Percentiles rank a stretch among this genome's conserved stretches.
Conservation (phyloP, 495 filamentous ascomycete species). For the Penicillium maclennaniae region DNA sequence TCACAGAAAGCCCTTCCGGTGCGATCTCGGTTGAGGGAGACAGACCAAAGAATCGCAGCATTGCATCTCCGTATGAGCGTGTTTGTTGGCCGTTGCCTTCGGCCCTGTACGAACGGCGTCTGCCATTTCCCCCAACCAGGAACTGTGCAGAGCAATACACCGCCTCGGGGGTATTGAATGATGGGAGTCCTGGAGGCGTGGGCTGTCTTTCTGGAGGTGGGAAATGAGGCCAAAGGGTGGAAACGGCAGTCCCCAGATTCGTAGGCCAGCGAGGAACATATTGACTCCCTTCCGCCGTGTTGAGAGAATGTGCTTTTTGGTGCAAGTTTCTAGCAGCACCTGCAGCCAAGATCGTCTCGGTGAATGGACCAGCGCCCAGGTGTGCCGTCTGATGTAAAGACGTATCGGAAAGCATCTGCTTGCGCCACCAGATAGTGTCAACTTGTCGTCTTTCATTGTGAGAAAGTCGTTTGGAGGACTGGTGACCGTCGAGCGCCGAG, state of each 20-base stretch:
- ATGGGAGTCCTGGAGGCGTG: conserved; percentile 47
- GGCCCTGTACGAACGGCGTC: neutral
- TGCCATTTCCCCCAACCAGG: conserved; percentile 2
- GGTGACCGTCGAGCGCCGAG: conserved; percentile 2
- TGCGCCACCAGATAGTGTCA: conserved; percentile 9
- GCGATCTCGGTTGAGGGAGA: conserved; percentile 2
- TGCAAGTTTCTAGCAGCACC: conserved; percentile 8
- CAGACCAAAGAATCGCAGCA: conserved; percentile 31
- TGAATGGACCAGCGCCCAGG: neutral
- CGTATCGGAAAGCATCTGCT: conserved; percentile 19
- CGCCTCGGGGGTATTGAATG: conserved; percentile 44
- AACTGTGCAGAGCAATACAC: conserved; percentile 31
- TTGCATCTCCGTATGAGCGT: conserved; percentile 18
- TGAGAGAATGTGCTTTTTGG: conserved; percentile 23
- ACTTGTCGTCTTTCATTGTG: conserved; percentile 2
- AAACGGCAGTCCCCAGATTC: conserved; percentile 25
- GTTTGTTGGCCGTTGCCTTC: conserved; percentile 1
- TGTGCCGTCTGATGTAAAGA: neutral
- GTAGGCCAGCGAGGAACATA: conserved; percentile 21
- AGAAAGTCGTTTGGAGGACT: neutral
- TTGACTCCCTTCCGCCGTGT: conserved; percentile 12
- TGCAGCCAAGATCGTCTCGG: neutral
- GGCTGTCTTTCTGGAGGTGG: conserved; percentile 40
- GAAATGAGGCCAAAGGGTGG: conserved; percentile 30
- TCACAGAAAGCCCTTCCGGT: neutral